These are phyloP conservation scores for Psidium friedrichsthalianum DNA, from an alignment of 345 rosid genomes.

Conservation along the genomic window DNA sequence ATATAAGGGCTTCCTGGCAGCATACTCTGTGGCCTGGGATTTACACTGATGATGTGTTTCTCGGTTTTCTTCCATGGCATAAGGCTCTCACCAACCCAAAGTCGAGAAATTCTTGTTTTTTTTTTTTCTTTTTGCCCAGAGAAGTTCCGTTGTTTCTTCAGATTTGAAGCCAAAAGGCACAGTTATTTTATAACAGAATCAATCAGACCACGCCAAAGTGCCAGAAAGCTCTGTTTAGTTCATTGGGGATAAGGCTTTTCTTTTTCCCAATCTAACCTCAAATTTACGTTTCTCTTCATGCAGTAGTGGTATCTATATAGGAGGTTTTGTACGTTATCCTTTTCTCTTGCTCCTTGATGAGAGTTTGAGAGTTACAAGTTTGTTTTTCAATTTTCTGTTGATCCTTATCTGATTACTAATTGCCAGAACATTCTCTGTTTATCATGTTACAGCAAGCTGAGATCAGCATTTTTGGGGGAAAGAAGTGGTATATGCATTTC, in stretches of 20 bases:
- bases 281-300: neutral
- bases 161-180: neutral
- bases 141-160: neutral
- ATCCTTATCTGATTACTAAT: neutral
- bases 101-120: neutral
- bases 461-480: slow-evolving; percentile 62
- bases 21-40: neutral
- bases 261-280: neutral
- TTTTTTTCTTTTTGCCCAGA: neutral
- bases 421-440: neutral
- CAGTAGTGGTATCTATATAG: neutral
- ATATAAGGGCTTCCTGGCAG: neutral
- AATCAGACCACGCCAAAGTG: neutral
- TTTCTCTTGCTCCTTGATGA: neutral
- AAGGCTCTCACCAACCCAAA: neutral
- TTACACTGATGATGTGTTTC: neutral
- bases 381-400: neutral
- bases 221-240: neutral
- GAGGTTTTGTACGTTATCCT: neutral
- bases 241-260: neutral
- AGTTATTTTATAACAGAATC: neutral
- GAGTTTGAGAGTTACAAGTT: neutral
- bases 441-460: slow-evolving; percentile 37
- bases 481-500: slow-evolving; percentile 30
- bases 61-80: neutral